phyloP scores from a whole-genome alignment of 2,329 filamentous ascomycete genomes.

The Trichoderma aggressivum region DNA sequence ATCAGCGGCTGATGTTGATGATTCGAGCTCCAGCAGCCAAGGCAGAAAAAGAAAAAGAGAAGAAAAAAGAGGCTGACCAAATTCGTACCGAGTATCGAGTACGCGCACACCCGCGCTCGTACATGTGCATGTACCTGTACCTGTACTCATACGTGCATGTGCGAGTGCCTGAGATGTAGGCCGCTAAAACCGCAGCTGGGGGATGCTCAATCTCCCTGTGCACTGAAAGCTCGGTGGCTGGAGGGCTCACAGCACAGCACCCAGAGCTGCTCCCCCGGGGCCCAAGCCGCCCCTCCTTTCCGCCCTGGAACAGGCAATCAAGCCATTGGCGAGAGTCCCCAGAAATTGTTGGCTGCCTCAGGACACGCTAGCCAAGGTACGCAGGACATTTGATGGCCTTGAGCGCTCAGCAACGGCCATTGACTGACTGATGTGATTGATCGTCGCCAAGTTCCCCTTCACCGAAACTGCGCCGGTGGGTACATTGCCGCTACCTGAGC shows the following conservation, averaged over 20 bases:
- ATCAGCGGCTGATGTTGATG: neutral
- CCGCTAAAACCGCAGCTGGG: neutral
- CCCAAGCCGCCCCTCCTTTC: constrained; percentile 9
- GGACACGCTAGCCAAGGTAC: constrained; percentile 15
- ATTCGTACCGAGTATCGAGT: neutral
- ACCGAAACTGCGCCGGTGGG: neutral
- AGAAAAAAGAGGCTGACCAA: neutral
- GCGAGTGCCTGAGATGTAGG: neutral
- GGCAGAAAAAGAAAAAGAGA: neutral
- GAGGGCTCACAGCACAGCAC: neutral
- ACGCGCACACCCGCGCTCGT: neutral
- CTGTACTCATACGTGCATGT: neutral
- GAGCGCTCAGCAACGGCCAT: neutral
- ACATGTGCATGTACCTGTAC: neutral
- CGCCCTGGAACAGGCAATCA: constrained; percentile 8
- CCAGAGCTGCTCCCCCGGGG: neutral
- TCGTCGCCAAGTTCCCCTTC: neutral
- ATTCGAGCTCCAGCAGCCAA: neutral
- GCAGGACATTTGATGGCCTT: neutral
- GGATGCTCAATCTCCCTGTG: neutral
- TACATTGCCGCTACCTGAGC: neutral
- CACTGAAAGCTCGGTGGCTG: neutral
- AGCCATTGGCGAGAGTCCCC: constrained; percentile 13
- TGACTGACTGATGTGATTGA: neutral
- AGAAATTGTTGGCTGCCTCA: constrained; percentile 20